Base-by-base conservation (phyloP, 2,329 filamentous ascomycete species). In the Alternaria panax region DNA sequence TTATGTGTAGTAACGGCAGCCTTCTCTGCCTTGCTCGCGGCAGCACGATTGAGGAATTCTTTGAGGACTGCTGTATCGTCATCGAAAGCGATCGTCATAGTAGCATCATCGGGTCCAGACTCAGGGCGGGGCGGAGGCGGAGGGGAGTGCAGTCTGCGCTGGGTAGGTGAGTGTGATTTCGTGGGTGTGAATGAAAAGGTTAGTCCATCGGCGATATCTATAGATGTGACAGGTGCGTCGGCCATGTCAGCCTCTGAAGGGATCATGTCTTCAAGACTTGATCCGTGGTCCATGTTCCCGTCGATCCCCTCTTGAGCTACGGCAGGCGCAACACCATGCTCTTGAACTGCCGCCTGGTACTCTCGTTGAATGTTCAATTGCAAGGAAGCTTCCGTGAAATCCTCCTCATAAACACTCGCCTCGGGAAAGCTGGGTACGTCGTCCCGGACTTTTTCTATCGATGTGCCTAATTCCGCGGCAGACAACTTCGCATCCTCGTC, bases 51-150 rank as follows among this genome's bases (percentile, higher is more conserved):
- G 41, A 84, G 76, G 62, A 84, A 84, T 34, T 82, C 81, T 59
- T 82, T 81, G 5, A 84, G 71, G 16, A 83, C 68, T 1, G 81
- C 82, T 7, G 82, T 84, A 59, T 84, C 82, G 54, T 82, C 81
- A 38, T 80, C 71, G 62, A 83, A 47, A 67, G 77, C 60, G 57
- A 78, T 65, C 20, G 72, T 73, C 65, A 69, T 71, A 0, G 72
- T 74, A 6, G 57, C 57, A 50, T 76, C 74, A 7, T 78, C 75
- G n/a, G 62, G 60, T 18, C 62, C 63, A 32, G 64, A 55, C 11
- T 70, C 64, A 11, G 57, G 41, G 11, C 58, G 62, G n/a, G 67
- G 66, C n/a, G 73, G 72, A 14, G 73, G 71, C 24, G 72, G 71
- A 14, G 69, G 66, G 9, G 72, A 76, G 22, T 70, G 68, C 16